Conservation (phyloP, 768 basidiomycete species). For the Megacollybia marginata region DNA sequence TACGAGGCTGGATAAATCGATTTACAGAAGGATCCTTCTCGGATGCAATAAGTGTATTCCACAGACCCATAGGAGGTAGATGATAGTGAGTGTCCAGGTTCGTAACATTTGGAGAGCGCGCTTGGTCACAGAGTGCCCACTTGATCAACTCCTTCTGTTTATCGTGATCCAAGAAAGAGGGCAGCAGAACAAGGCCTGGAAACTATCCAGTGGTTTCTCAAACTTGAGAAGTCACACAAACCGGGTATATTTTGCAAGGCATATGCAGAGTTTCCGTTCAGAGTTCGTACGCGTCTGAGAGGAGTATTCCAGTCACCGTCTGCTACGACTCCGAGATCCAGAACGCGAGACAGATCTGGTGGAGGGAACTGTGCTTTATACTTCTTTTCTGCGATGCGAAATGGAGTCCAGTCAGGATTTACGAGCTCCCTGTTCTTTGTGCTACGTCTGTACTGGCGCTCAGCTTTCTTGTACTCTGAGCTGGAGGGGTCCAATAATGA, state of each 20-base stretch:
- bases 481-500: no score
- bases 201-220: not conserved
- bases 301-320: constrained; percentile 41
- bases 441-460: no score
- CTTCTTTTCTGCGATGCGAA: constrained; percentile 71
- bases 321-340: constrained; percentile 53
- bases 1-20: constrained; percentile 38
- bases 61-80: constrained; percentile 70
- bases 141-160: constrained; percentile 63
- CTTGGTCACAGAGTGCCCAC: constrained; percentile 73
- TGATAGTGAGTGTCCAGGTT: constrained; percentile 85
- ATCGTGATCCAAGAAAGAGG: constrained; percentile 53
- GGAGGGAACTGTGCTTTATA: constrained; percentile 78
- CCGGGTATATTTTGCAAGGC: constrained; percentile 50
- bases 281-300: constrained; percentile 16
- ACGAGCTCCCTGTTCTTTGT: no score
- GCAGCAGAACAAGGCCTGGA: constrained; percentile 79
- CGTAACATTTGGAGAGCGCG: constrained; percentile 75
- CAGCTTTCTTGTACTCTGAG: no score
- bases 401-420: constrained; percentile 49
- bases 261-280: constrained; percentile 32
- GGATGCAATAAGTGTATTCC: constrained; percentile 50
- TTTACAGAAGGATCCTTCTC: constrained; percentile 23
- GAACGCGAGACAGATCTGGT: constrained; percentile 59
- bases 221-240: constrained; percentile 19